A percentile compares a stretch with the other conserved stretches of the same genome.
Conservation (phyloP, 768 basidiomycete genomes). For the Lactarius hengduanensis region DNA sequence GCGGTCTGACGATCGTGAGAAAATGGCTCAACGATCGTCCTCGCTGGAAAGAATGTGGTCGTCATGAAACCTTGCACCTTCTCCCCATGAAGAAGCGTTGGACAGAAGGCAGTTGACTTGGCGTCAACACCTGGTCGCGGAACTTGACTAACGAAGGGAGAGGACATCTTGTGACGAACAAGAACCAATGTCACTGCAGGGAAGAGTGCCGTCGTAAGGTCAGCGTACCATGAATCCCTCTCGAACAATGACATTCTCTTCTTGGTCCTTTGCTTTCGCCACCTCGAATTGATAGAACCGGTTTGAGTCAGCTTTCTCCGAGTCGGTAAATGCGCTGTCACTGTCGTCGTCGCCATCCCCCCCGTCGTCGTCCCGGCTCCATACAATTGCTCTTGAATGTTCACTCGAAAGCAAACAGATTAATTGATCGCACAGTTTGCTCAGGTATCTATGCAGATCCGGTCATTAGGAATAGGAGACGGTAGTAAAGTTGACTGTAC, state of each 20-base stretch:
- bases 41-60: not conserved
- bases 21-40: not conserved
- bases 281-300: conserved; percentile 56
- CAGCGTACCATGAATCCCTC: conserved; percentile 47
- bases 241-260: conserved; percentile 46
- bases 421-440: conserved; percentile 47
- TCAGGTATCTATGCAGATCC: conserved; percentile 13
- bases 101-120: not conserved
- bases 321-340: conserved; percentile 31
- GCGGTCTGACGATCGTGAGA: not conserved
- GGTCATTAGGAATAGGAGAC: not conserved
- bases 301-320: conserved; percentile 45
- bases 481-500: conserved; percentile 35
- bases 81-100: conserved; percentile 26
- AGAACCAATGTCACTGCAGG: not conserved
- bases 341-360: conserved; percentile 7
- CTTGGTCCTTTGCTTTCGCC: conserved; percentile 53
- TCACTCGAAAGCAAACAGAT: conserved; percentile 50
- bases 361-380: conserved; percentile 37
- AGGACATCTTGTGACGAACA: conserved; percentile 1
- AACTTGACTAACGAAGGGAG: not conserved
- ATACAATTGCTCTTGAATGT: conserved; percentile 47
- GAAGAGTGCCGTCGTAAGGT: fast-evolving
- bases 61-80: conserved; percentile 29
- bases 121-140: not conserved